Evolutionary conservation across 352 stramenopile genomes (phyloP), one percentile per base, ranked within the genome.

Genomic region (Blastocystis sp.): DNA sequence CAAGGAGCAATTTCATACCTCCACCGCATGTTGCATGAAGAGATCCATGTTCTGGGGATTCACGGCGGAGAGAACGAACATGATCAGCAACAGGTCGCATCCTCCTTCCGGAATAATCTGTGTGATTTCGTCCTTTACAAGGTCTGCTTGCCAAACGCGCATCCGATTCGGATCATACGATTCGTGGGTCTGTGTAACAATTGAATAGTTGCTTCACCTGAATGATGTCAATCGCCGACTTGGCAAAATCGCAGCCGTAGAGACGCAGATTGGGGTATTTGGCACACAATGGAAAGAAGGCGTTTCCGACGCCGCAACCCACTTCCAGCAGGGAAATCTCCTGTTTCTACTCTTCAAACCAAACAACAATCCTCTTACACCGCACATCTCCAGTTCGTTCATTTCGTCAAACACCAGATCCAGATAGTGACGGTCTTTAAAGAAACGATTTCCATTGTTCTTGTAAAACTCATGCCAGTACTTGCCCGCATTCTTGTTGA

Each of bases 391-490:
- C 87, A 72, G 21, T 11, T 36, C 24, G n/a, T 73, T 69, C 0
- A 95, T 84, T 65, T 94, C 91, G 9, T 91, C 84, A 78, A 95
- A 95, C 3, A 94, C 92, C n/a, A 94, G 42, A 71, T 94, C 91
- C 61, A 95, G 87, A 72, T 95, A 95, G 86, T 95, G 92, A 2
- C 84, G 87, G 88, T 95, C 92, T 87, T 95, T 95, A 89, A 94
- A 95, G 86, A 95, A 95, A 77, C 94, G 93, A 84, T 91, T 94
- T 40, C 90, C 90, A 88, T 95, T 95, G 86, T 90, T 90, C 79
- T 93, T 93, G 88, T 95, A 95, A 87, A 95, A 95, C 69, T 93
- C 92, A 85, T 95, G 91, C 92, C 92, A 95, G 84, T 90, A 94
- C 90, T 93, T 94, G 64, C 91, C 91, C 0, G 92, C 92, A 72